phyloP scores from a whole-genome alignment of 2,329 filamentous ascomycete species.

The Scedosporium boydii region DNA sequence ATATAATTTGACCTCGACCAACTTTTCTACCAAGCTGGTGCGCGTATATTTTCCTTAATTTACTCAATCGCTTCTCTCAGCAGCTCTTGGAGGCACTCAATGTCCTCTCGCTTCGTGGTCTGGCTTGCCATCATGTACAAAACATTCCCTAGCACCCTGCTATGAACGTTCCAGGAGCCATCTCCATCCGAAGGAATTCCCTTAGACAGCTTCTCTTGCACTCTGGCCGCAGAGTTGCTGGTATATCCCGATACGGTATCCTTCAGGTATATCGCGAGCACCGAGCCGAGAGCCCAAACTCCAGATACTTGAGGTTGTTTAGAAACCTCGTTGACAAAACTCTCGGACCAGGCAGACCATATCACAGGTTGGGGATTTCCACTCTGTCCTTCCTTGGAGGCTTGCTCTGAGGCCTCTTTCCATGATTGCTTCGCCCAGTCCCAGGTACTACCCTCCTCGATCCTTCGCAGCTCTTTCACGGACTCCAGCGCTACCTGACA shows the following conservation, averaged over 20 bases:
- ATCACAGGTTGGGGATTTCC: constrained; percentile 5
- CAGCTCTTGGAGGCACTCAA: background rate
- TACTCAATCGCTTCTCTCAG: background rate
- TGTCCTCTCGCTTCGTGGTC: constrained; percentile 22
- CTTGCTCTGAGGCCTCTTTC: constrained; percentile 11
- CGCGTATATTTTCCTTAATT: background rate
- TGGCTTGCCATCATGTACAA: constrained; percentile 50
- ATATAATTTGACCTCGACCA: too few relatives aligned
- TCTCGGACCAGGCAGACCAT: constrained; percentile 65
- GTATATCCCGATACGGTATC: constrained; percentile 34
- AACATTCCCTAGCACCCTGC: constrained; percentile 46
- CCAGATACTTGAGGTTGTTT: constrained; percentile 41
- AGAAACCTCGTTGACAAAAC: constrained; percentile 51
- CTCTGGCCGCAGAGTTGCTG: constrained; percentile 32
- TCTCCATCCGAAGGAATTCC: constrained; percentile 1
- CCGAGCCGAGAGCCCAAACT: constrained; percentile 65
- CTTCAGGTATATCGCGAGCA: constrained; percentile 54
- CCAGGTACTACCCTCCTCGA: constrained; percentile 51
- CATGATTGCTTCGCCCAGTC: constrained; percentile 41
- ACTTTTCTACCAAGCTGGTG: too few relatives aligned
- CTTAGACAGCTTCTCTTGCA: constrained; percentile 26
- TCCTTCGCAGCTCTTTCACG: constrained; percentile 45
- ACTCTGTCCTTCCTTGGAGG: background rate
- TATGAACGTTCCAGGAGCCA: constrained; percentile 38
- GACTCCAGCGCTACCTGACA: constrained; percentile 69